These are phyloP conservation scores for Apiotrichum brassicae DNA, from an alignment of 1,284 basidiomycete species.

Conservation along the genomic window DNA sequence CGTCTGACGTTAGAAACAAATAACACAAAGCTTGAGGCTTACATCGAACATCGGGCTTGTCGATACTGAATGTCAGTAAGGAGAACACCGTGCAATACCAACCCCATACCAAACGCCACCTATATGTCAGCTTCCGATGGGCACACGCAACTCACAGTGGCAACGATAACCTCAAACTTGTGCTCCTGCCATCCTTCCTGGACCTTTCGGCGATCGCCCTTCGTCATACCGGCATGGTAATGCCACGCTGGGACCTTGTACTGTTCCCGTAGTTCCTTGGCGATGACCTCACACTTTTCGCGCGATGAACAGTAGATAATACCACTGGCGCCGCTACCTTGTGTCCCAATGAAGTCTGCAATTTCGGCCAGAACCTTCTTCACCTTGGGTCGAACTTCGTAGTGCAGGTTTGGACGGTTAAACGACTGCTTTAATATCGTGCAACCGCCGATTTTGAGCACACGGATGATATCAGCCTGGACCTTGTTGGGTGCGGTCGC, in stretches of 20 bases:
- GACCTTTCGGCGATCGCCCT: slow-evolving; percentile 59
- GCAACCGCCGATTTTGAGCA: slow-evolving; percentile 60
- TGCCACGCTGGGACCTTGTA: slow-evolving; percentile 63
- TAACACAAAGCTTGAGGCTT: slow-evolving; percentile 21
- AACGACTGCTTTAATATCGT: slow-evolving; percentile 72
- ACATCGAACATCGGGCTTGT: slow-evolving; percentile 68
- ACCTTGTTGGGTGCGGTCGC: slow-evolving; percentile 81
- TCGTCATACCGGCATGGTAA: slow-evolving; percentile 76
- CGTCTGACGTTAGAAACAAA: slow-evolving; percentile 52
- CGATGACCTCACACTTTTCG: slow-evolving; percentile 70
- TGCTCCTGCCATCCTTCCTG: slow-evolving; percentile 72
- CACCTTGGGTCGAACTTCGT: slow-evolving; percentile 64
- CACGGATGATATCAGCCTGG: slow-evolving; percentile 68
- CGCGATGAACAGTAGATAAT: slow-evolving; percentile 80
- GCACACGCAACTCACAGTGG: slow-evolving; percentile 55
- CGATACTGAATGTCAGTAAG: slow-evolving; percentile 52
- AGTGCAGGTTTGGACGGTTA: slow-evolving; percentile 84
- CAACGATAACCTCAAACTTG: slow-evolving; percentile 75
- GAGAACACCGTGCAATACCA: background rate
- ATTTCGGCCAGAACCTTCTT: slow-evolving; percentile 60
- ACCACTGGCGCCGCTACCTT: slow-evolving; percentile 62
- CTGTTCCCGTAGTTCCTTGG: slow-evolving; percentile 57
- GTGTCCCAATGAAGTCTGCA: slow-evolving; percentile 60
- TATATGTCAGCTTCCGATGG: slow-evolving; percentile 27
- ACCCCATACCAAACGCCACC: slow-evolving; percentile 94